phyloP scores from a whole-genome alignment of 2,329 filamentous ascomycete genomes.

The Ceratocystiopsis brevicomis region DNA sequence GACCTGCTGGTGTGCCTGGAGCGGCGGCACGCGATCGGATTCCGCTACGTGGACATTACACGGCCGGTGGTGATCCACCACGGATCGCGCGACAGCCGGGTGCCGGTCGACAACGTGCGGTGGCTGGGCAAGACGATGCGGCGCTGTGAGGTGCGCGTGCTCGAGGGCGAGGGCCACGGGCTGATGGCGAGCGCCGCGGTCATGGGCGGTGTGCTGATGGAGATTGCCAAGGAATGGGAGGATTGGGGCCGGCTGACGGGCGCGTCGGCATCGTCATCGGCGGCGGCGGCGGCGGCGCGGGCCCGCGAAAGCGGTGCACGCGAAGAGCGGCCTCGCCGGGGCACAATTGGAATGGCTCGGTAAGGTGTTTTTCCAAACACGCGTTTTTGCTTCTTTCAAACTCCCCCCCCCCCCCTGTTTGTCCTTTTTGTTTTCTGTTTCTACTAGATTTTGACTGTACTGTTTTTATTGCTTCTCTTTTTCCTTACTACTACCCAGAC shows the following conservation, averaged over 20 bases:
- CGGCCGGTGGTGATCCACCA: slow-evolving; percentile 86
- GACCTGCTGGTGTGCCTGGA: slow-evolving; percentile 88
- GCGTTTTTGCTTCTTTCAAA: no score
- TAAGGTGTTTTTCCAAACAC: background rate
- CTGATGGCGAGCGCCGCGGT: slow-evolving; percentile 87
- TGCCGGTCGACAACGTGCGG: slow-evolving; percentile 84
- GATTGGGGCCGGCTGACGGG: slow-evolving; percentile 54
- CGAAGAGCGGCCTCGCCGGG: slow-evolving; percentile 12
- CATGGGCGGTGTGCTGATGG: slow-evolving; percentile 86
- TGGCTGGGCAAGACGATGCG: slow-evolving; percentile 94
- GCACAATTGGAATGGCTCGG: slow-evolving; percentile 12
- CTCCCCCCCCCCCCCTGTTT: no score
- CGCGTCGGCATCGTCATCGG: background rate
- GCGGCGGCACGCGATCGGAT: slow-evolving; percentile 76
- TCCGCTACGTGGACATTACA: slow-evolving; percentile 91
- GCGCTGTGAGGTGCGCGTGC: slow-evolving; percentile 72
- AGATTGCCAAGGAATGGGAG: slow-evolving; percentile 88
- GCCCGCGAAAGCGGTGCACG: background rate
- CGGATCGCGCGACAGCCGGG: slow-evolving; percentile 72
- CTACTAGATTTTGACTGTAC: background rate
- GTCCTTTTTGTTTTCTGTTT: no score
- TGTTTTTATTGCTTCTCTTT: background rate
- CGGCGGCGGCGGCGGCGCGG: background rate
- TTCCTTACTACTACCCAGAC: background rate
- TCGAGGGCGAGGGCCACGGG: slow-evolving; percentile 85